Conservation (phyloP, 768 basidiomycete species). For the Leccinellum albellum region DNA sequence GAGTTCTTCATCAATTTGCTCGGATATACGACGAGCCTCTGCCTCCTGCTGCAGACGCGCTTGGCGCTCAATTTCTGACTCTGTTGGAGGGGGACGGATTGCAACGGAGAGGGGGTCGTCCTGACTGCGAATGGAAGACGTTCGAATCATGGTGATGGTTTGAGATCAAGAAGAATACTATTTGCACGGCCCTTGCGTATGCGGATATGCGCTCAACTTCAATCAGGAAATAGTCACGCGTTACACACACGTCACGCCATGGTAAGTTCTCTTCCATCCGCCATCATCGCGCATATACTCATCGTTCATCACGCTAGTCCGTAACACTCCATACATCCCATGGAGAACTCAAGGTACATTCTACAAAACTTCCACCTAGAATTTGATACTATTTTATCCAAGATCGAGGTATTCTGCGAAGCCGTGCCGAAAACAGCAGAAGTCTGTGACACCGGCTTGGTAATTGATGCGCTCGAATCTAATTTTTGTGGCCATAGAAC, state of each 20-base stretch:
- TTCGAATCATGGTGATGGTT: constrained; percentile 51
- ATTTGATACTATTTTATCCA: constrained; percentile 3
- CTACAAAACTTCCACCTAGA: neutral
- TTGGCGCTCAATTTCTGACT: constrained; percentile 63
- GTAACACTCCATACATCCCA: constrained; percentile 93
- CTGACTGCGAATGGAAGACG: constrained; percentile 68
- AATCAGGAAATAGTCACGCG: constrained; percentile 25
- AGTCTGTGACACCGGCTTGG: constrained; percentile 39
- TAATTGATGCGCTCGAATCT: neutral
- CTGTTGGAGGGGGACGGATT: constrained; percentile 58
- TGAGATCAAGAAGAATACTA: constrained; percentile 18
- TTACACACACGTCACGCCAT: constrained; percentile 29
- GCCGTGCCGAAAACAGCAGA: constrained; percentile 94
- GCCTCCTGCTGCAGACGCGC: constrained; percentile 61
- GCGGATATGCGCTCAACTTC: neutral
- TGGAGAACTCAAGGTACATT: constrained; percentile 85
- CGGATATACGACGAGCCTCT: constrained; percentile 72
- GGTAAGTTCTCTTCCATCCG: constrained; percentile 24
- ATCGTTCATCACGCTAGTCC: constrained; percentile 48
- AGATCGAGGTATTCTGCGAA: constrained; percentile 98
- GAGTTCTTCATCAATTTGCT: constrained; percentile 79
- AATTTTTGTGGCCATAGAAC: constrained; percentile 52
- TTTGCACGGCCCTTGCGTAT: neutral
- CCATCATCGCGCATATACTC: constrained; percentile 22
- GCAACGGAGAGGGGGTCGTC: constrained; percentile 74